Evolutionary conservation across 345 rosid species (phyloP), one percentile per base, ranked within the genome.

Genomic region (Passiflora organensis): DNA sequence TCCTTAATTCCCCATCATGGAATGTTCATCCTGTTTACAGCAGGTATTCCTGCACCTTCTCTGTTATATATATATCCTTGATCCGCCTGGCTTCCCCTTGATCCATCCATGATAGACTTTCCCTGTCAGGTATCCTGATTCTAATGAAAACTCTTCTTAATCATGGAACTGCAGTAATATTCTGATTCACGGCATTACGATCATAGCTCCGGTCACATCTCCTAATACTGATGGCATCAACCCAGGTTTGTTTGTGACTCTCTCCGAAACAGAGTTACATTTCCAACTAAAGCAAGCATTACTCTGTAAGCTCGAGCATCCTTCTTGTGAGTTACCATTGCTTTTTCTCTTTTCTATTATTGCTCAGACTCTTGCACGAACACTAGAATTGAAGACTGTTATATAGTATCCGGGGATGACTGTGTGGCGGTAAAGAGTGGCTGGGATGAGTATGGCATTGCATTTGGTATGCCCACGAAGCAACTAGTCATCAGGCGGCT

Each of bases 181-280:
- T 58, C 51, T 86, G 23, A 70, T 91, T 39, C 91, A 88, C 79
- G 86, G 88, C 13, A 72, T 85, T 6, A 88, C 96, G 16, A 91
- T 88, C 65, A 72, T 87, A 0, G 98, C 98, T 25, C 98, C 96
- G 1, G 51, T 87, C 32, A 80, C 66, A 34, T 91, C 96, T 48
- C 96, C 98, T 0, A 91, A 91, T 72, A 91, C 98, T 8, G 96
- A 91, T 41, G 96, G 96, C 3, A 87, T 91, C 71, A 84, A 87
- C 56, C 98, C 96, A 68, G 97, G 97, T 87, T 25, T 20, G 34
- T 28, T 28, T 28, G 34, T 2, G 5, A 28, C 34, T 28, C 1
- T 19, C 15, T n/a, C 10, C 1, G 10, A 6, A 25, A 32, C 6
- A 38, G 0, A 20, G 12, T 13, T 23, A 16, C n/a, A n/a, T n/a